Percentiles rank a stretch among this genome's conserved stretches.
Evolutionary conservation across 129 eudicot genomes (phyloP).

Genomic region (Helichrysum umbraculigerum): DNA sequence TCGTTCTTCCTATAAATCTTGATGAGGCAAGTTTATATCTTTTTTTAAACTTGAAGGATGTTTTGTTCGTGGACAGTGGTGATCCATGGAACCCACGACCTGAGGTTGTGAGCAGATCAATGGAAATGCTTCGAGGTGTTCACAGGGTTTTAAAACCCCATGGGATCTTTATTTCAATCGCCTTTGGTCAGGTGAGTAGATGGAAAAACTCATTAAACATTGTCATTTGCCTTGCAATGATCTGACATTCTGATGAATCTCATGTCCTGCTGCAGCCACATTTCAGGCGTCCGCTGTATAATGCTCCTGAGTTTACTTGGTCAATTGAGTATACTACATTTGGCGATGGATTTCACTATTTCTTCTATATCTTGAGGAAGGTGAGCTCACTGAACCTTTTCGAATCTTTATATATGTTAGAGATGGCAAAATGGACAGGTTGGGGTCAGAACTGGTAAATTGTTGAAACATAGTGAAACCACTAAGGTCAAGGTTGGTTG

Average conservation of each 20-base stretch:
- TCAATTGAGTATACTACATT: constrained; percentile 79
- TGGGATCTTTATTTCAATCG: constrained; percentile 86
- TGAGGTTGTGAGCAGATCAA: constrained; percentile 59
- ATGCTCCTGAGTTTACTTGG: constrained; percentile 81
- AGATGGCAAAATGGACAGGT: not conserved
- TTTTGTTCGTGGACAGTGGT: constrained; percentile 98
- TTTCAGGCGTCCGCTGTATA: constrained; percentile 79
- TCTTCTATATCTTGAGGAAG: constrained; percentile 79
- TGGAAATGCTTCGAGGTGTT: constrained; percentile 86
- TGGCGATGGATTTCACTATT: constrained; percentile 97
- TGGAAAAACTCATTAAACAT: not conserved
- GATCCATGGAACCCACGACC: constrained; percentile 94
- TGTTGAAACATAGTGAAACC: not conserved
- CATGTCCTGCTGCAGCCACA: constrained; percentile 73
- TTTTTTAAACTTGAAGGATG: constrained; percentile 80
- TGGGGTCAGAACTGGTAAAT: not conserved
- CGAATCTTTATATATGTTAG: constrained; percentile 2
- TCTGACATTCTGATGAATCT: not conserved
- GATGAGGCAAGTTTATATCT: constrained; percentile 33
- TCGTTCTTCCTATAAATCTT: constrained; percentile 19
- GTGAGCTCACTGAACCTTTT: constrained; percentile 38
- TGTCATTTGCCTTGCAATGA: not conserved
- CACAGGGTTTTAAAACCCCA: constrained; percentile 82
- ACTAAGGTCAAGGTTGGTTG: not conserved
- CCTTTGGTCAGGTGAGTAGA: constrained; percentile 86